phyloP scores from a whole-genome alignment of 306 rosid genomes.

The Calophaca sinica region DNA sequence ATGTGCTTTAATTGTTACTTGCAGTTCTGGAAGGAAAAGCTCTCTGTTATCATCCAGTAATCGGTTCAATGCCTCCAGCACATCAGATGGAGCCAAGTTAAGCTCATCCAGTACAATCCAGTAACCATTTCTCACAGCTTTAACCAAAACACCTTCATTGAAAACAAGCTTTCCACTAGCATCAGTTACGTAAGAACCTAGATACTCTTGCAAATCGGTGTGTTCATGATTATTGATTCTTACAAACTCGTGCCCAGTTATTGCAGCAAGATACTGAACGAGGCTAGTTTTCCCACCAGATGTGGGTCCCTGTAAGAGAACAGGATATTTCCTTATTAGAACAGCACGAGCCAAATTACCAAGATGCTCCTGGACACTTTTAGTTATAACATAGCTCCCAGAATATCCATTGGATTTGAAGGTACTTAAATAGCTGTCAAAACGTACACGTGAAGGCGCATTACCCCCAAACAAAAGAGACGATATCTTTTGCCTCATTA shows the following conservation, averaged over 20 bases:
- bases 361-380: conserved; percentile 78
- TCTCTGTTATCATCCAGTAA: conserved; percentile 95
- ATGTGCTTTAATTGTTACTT: conserved; percentile 74
- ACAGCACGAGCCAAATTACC: conserved; percentile 83
- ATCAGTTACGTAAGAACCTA: conserved; percentile 85
- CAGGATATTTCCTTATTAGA: conserved; percentile 77
- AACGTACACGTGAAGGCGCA: conserved; percentile 57
- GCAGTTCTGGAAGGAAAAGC: conserved; percentile 90
- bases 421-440: conserved; percentile 57
- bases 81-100: conserved; percentile 98
- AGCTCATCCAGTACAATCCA: conserved; percentile 99
- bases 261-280: conserved; percentile 81
- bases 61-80: conserved; percentile 93
- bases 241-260: conserved; percentile 82
- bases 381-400: conserved; percentile 64
- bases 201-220: conserved; percentile 96
- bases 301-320: conserved; percentile 96
- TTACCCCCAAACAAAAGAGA: conserved; percentile 59
- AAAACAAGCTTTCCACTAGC: conserved; percentile 85
- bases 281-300: conserved; percentile 99
- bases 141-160: conserved; percentile 88
- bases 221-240: conserved; percentile 96
- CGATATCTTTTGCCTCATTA: conserved; percentile 68
- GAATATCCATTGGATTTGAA: conserved; percentile 44
- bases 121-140: conserved; percentile 83